Base-by-base conservation (phyloP, 768 basidiomycete species). In the Tricholoma saponaceum region DNA sequence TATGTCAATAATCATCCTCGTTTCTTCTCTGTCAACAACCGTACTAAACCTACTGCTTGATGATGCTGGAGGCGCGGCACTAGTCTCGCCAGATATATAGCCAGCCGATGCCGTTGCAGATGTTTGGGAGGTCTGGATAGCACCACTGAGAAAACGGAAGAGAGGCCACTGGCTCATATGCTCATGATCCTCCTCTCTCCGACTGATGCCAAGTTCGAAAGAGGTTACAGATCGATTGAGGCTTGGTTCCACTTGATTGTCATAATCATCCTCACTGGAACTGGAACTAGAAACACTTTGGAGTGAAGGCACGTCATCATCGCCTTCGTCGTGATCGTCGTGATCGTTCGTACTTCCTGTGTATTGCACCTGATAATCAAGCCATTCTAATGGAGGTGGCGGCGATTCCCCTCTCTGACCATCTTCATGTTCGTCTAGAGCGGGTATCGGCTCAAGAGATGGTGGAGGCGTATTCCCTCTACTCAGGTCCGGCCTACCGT, bases 301-400 rank as follows among this genome's bases (percentile, higher is more conserved):
- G 54, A 71, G 70, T 41, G 37, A 69, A 35, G 70, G 79, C 70
- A 76, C 83, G 58, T 72, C 70, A 35, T 62, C 64, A 26, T 65
- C 61, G 39, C 58, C 67, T 25, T 66, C 62, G 22, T 64, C 61
- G 32, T 62, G 60, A 2, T 51, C 58, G 23, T 23, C 32, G 33
- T 5, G 23, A n/a, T 26, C 35, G 32, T 25, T 37, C 13, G 50
- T 52, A 2, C 35, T 16, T 16, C 35, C 35, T 18, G 39, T 49
- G 52, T n/a, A 26, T 12, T 57, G 53, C 10, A 26, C 44, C 5
- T 44, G 53, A 6, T 4, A 43, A 43, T 44, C 8, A 43, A 44
- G 26, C 20, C 52, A 43, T 33, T 60, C 58, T n/a, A 51, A 47
- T 5, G 56, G 51, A 28, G 56, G 52, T 25, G 51, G 44, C 7